Base-by-base conservation (phyloP, 1,284 basidiomycete species). In the Stereum hirsutum region DNA sequence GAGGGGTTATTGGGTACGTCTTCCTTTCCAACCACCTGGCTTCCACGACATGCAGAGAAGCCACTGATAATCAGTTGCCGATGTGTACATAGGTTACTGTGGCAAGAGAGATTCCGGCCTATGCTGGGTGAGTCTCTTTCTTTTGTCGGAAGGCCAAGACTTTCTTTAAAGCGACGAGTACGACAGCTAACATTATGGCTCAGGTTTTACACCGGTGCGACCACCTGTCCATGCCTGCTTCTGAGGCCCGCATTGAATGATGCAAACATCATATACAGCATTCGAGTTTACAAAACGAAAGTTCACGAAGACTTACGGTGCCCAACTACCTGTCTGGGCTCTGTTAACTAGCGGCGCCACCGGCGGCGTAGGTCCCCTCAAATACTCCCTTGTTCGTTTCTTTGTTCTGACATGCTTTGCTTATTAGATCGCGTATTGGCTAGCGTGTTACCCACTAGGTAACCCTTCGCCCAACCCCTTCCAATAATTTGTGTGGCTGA, bases 1-100 rank as follows among this genome's bases (percentile, higher is more conserved):
- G 93, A 71, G 95, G 26, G 95, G 95, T 0, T 98, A 93, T 60
- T 96, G 93, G 91, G 90, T 90, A 48, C 40, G 74, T 54, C 19
- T 28, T 14, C n/a, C n/a, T n/a, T n/a, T n/a, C n/a, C n/a, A n/a
- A n/a, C n/a, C n/a, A n/a, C n/a, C n/a, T n/a, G n/a, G n/a, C n/a
- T n/a, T n/a, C n/a, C n/a, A n/a, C n/a, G n/a, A n/a, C n/a, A n/a
- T n/a, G n/a, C n/a, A n/a, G n/a, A n/a, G n/a, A n/a, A n/a, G n/a
- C n/a, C 37, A 23, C 28, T 23, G 20, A 42, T 37, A 38, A 23
- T 30, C 15, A 30, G 11, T 20, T 39, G 11, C 11, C 21, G 23
- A 37, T 14, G 30, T 14, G 21, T 25, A 20, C 31, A 7, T 52
- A 92, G 89, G 75, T 94, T n/a, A 98, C 95, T 0, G 80, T 97